phyloP scores from a whole-genome alignment of 2,329 filamentous ascomycete genomes.

The Pestalotiopsis sp. region DNA sequence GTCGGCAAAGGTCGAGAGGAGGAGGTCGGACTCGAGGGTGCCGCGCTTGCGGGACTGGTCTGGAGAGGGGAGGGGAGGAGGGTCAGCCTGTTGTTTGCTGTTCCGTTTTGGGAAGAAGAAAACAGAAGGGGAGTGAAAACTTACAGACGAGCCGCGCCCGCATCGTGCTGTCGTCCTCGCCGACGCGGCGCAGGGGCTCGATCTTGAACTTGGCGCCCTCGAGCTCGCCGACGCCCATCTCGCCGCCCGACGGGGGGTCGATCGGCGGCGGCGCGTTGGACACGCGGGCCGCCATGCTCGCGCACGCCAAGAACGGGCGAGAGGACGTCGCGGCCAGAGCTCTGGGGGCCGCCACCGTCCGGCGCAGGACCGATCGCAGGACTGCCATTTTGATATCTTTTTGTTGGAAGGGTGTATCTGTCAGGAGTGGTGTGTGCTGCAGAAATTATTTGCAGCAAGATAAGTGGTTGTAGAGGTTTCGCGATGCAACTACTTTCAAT shows the following conservation, averaged over 20 bases:
- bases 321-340: constrained; percentile 10
- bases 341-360: constrained; percentile 3
- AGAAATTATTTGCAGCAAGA: not conserved
- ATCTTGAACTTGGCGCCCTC: constrained; percentile 84
- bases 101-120: not conserved
- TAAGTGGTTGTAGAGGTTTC: not conserved
- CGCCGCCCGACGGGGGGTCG: constrained; percentile 37
- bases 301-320: constrained; percentile 19
- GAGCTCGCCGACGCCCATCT: constrained; percentile 84
- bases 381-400: constrained; percentile 10
- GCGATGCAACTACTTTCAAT: not conserved
- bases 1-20: constrained; percentile 94
- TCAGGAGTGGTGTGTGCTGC: not conserved
- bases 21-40: constrained; percentile 91
- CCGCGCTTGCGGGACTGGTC: constrained; percentile 95
- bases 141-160: constrained; percentile 76
- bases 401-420: not conserved
- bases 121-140: constrained; percentile 35
- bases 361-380: constrained; percentile 11
- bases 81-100: no score
- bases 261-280: constrained; percentile 29
- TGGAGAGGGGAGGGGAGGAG: not conserved
- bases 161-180: constrained; percentile 85
- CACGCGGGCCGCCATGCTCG: constrained; percentile 20
- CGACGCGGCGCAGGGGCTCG: constrained; percentile 81